Conservation (phyloP, 139 green algal genomes). For the Pseudopediastrum boryanum region DNA sequence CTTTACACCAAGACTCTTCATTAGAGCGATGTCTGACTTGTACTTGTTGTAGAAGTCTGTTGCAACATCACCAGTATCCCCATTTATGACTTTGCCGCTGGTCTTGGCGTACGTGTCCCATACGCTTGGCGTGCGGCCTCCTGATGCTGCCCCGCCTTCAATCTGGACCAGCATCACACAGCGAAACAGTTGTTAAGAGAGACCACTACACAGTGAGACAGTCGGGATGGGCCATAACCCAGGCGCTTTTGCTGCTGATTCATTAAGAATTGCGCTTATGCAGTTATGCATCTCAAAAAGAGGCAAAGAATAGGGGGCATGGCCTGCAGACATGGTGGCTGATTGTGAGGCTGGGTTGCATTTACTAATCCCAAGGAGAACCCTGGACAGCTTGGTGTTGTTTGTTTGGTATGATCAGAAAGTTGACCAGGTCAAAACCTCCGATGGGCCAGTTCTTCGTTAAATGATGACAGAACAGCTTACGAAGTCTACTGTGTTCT, state of each 20-base stretch:
- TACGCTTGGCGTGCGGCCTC: constrained; percentile 29
- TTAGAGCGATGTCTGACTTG: constrained; percentile 54
- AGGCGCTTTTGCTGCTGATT: neutral
- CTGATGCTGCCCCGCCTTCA: constrained; percentile 34
- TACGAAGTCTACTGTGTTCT: too few relatives aligned
- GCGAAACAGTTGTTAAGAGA: neutral
- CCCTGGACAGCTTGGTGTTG: too few relatives aligned
- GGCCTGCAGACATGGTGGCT: neutral
- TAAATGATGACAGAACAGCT: too few relatives aligned
- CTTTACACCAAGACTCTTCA: constrained; percentile 52
- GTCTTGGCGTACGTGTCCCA: constrained; percentile 41
- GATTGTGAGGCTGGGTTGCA: neutral
- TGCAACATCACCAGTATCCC: constrained; percentile 36
- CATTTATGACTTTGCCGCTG: constrained; percentile 40
- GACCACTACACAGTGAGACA: neutral
- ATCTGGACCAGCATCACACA: constrained; percentile 2
- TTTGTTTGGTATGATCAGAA: too few relatives aligned
- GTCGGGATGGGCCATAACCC: neutral
- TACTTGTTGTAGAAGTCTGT: constrained; percentile 55
- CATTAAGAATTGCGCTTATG: neutral
- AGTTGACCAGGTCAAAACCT: too few relatives aligned
- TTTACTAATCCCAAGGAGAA: too few relatives aligned
- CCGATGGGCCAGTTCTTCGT: too few relatives aligned
- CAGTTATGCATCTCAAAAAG: neutral
- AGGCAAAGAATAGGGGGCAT: neutral